These are phyloP conservation scores for Candida odintsovae DNA, from an alignment of 805 yeast species.

Conservation along the genomic window DNA sequence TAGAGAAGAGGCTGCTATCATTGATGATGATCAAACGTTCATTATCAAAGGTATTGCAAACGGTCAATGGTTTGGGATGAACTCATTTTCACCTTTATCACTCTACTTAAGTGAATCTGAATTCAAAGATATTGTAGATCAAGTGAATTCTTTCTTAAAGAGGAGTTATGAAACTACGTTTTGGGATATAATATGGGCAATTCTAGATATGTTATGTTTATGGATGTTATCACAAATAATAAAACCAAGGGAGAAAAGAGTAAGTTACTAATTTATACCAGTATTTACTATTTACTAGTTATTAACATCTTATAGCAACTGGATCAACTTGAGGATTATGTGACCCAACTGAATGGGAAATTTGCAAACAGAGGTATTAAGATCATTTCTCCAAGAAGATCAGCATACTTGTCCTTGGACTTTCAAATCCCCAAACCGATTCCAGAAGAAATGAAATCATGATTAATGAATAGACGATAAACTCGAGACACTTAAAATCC, in stretches of 20 bases:
- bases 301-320: constrained; percentile 21
- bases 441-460: not conserved
- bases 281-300: not conserved
- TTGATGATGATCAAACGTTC: constrained; percentile 10
- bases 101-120: constrained; percentile 31
- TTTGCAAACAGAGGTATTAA: constrained; percentile 24
- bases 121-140: constrained; percentile 34
- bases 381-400: constrained; percentile 44
- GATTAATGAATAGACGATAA: not conserved
- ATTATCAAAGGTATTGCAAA: constrained; percentile 32
- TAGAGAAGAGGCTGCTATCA: constrained; percentile 55
- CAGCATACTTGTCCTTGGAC: constrained; percentile 52
- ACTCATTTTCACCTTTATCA: constrained; percentile 48
- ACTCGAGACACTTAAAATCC: no score
- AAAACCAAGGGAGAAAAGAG: constrained; percentile 21
- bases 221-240: constrained; percentile 36
- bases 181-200: constrained; percentile 34
- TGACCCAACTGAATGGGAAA: constrained; percentile 27
- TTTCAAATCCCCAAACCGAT: constrained; percentile 43
- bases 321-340: constrained; percentile 39
- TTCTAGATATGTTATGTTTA: constrained; percentile 33
- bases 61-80: constrained; percentile 43
- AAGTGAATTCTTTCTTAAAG: constrained; percentile 37
- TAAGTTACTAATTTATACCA: constrained; percentile 1
- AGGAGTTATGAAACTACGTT: constrained; percentile 35